phyloP scores from a whole-genome alignment of 164 flowering plant genomes.

The Sedum album region DNA sequence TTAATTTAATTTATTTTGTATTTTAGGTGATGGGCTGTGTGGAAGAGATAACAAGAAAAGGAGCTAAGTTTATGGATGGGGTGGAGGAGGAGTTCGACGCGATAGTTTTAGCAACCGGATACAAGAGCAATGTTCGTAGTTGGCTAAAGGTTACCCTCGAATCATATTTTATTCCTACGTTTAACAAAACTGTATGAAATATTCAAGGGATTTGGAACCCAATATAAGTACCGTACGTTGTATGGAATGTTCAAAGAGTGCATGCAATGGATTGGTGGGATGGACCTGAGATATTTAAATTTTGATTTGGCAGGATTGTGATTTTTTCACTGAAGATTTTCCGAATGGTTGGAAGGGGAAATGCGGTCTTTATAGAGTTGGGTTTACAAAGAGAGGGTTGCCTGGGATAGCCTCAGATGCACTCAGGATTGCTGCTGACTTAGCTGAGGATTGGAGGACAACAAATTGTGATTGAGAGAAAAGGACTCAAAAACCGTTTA shows the following conservation, averaged over 20 bases:
- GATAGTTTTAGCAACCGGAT: conserved; percentile 6
- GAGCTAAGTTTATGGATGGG: conserved; percentile 9
- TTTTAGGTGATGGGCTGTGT: conserved; percentile 7
- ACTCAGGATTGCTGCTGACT: conserved; percentile 53
- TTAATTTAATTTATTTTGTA: background rate
- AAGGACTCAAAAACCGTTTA: too few relatives aligned
- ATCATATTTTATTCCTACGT: background rate
- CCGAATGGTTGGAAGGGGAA: conserved; percentile 84
- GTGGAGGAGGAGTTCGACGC: conserved; percentile 8
- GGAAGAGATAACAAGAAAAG: conserved; percentile 6
- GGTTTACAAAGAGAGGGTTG: conserved; percentile 75
- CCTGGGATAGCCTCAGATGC: conserved; percentile 72
- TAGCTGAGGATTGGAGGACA: conserved; percentile 49
- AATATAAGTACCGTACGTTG: too few relatives aligned
- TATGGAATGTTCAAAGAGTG: background rate
- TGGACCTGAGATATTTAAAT: background rate
- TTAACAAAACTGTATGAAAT: too few relatives aligned
- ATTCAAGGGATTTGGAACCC: too few relatives aligned
- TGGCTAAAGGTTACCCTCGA: conserved; percentile 7
- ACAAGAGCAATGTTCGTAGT: conserved; percentile 7
- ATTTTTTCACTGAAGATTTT: conserved; percentile 65
- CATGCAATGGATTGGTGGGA: background rate
- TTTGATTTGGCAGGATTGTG: conserved; percentile 36
- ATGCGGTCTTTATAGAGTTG: conserved; percentile 69
- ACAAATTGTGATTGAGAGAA: too few relatives aligned